Evolutionary conservation across 805 yeast genomes (phyloP), one percentile per base, ranked within the genome.

Genomic region (Ogataea glucozyma): DNA sequence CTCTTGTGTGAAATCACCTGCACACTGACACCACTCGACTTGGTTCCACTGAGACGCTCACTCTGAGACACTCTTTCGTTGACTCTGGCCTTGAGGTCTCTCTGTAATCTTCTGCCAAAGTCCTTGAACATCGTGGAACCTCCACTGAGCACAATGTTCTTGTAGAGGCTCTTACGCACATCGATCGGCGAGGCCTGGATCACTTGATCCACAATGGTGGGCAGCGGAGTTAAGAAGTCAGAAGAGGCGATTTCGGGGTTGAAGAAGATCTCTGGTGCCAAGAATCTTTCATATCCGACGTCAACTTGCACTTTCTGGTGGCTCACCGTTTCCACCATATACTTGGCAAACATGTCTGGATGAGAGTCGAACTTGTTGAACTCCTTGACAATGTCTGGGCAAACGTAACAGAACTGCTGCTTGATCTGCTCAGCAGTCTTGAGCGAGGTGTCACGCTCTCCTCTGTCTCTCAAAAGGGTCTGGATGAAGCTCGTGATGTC

Each of bases 91-190:
- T 88, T 88, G 58, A 93, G 73, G 66, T 93, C 99, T 69, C 97
- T 85, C 70, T 93, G 99, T 56, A 93, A 75, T 69, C 99, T 81
- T 71, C 98, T 85, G 34, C 98, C 98, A 61, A 93, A 93, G 65
- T 93, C 98, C 62, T 89, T 89, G 69, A 93, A 93, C 99, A 93
- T 93, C 8, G 99, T 93, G 2, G 97, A 89, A 34, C 99, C 99
- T 58, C 99, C 99, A 41, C 95, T 85, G 43, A 93, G 75, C 14
- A 93, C 99, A 61, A 93, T 93, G 68, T 93, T 93, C 67, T 84
- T 88, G 72, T 93, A 93, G 46, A 93, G 76, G 46, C 95, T 96
- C 69, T 93, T 91, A 69, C 99, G 87, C 29, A 93, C 99, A 72
- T 93, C 99, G 53, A 93, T 90, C 44, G 99, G 99, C 38, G 96